Conservation (phyloP, 2,329 filamentous ascomycete genomes). For the Chrysoporthe puriensis region DNA sequence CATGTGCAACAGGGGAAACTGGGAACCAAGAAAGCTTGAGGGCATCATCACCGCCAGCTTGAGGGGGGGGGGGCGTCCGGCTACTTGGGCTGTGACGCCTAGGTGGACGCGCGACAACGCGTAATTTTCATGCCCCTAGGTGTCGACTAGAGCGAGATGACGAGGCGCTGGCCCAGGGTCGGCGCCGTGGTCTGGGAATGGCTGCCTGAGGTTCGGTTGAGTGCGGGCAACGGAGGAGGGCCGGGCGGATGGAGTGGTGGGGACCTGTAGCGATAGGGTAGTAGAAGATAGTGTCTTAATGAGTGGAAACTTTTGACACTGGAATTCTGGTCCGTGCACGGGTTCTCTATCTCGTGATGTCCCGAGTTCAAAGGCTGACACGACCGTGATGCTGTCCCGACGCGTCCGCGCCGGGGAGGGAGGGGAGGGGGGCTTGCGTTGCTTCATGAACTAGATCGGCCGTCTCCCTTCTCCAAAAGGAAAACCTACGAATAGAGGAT, state of each 20-base stretch:
- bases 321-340: background rate
- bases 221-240: background rate
- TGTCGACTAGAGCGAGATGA: background rate
- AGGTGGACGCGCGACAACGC: background rate
- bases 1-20: background rate
- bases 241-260: background rate
- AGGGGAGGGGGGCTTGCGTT: background rate
- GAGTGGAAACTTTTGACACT: background rate
- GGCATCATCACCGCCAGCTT: background rate
- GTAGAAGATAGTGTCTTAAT: background rate
- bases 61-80: background rate
- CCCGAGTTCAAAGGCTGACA: background rate
- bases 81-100: background rate
- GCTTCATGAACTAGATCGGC: background rate
- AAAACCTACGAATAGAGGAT: too few species aligned
- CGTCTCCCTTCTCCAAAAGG: too few species aligned
- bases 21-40: background rate
- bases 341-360: background rate
- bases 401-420: background rate
- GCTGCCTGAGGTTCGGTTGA: background rate
- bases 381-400: slow-evolving; percentile 35
- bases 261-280: background rate
- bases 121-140: background rate
- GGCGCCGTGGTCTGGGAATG: background rate
- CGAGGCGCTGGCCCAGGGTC: background rate